These are phyloP conservation scores for Xylaria telfairii DNA, from an alignment of 495 filamentous ascomycete species.

Conservation along the genomic window DNA sequence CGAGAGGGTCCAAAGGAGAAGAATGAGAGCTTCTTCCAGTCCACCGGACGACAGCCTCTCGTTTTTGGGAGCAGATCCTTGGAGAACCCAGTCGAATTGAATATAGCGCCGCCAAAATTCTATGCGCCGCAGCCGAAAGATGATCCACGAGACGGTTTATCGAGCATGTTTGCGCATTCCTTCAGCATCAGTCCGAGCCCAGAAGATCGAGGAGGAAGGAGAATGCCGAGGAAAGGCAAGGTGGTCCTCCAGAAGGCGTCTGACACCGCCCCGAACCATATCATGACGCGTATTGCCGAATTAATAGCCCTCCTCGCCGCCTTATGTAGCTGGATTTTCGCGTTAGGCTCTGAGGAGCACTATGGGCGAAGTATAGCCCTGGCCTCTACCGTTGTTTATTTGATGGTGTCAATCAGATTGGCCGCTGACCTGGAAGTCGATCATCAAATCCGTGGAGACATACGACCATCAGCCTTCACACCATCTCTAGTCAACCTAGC, in stretches of 20 bases:
- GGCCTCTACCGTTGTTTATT: constrained; percentile 31
- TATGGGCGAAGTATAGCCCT: constrained; percentile 36
- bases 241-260: background rate
- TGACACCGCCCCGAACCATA: constrained; percentile 10
- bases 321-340: constrained; percentile 33
- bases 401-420: constrained; percentile 38
- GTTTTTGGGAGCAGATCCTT: constrained; percentile 25
- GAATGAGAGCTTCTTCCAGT: constrained; percentile 53
- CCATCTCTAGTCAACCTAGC: constrained; percentile 33
- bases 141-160: constrained; percentile 41
- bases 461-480: constrained; percentile 30
- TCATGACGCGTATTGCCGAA: constrained; percentile 27
- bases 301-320: constrained; percentile 31
- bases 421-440: constrained; percentile 37
- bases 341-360: constrained; percentile 31
- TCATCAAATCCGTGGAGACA: constrained; percentile 27
- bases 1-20: constrained; percentile 48
- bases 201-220: constrained; percentile 25
- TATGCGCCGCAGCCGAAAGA: constrained; percentile 36
- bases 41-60: constrained; percentile 25
- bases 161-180: constrained; percentile 39
- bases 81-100: constrained; percentile 27
- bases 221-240: background rate
- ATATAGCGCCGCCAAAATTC: constrained; percentile 36
- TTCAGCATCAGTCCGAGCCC: constrained; percentile 40